phyloP scores from a whole-genome alignment of 495 filamentous ascomycete genomes.

The Copromyces sp. region DNA sequence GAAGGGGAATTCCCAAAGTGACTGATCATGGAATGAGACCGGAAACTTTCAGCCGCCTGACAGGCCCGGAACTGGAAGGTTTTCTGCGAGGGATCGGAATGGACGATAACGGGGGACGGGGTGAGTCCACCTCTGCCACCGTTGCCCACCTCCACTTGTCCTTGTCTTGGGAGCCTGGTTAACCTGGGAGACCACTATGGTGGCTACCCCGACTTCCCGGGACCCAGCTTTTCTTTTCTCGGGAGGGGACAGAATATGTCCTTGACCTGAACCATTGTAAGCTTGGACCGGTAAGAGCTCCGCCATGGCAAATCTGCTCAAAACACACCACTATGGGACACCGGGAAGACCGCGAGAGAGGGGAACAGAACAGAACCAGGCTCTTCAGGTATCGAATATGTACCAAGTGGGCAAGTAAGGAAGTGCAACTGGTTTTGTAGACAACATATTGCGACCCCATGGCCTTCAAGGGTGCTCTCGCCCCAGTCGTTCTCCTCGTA shows the following conservation, averaged over 20 bases:
- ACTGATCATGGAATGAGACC: neutral
- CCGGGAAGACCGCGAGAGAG: neutral
- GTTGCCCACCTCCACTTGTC: neutral
- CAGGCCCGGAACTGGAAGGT: neutral
- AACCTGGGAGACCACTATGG: neutral
- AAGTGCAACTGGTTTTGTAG: neutral
- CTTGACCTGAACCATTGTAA: neutral
- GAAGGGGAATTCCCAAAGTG: neutral
- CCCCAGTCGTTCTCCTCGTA: neutral
- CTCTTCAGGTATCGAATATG: neutral
- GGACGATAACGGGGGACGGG: neutral
- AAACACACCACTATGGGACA: neutral
- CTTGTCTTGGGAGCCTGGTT: neutral
- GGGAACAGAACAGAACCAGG: neutral
- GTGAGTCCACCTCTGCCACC: neutral
- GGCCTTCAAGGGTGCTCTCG: neutral
- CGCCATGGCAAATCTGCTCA: neutral
- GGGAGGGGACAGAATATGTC: neutral
- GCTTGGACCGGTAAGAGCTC: neutral
- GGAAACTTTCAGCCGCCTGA: neutral
- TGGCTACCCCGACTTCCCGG: neutral
- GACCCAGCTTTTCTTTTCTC: neutral
- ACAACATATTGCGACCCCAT: neutral
- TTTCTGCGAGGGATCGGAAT: neutral
- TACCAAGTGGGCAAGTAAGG: neutral